Evolutionary conservation across 164 flowering plant species (phyloP).

Genomic region (Berberis vulgaris): DNA sequence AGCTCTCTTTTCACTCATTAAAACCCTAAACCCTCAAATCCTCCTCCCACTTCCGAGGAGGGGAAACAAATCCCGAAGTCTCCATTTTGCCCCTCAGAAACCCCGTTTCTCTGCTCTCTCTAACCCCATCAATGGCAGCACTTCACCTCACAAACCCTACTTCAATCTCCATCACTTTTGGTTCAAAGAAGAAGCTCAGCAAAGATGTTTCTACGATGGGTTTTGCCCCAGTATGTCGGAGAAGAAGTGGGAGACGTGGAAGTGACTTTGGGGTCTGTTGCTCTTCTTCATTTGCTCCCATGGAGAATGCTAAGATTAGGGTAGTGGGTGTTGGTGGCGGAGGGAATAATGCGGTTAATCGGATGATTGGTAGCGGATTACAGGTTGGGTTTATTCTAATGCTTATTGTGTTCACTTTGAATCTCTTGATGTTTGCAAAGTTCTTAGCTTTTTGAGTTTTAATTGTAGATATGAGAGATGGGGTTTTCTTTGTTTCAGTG

Average conservation of each 20-base stretch:
- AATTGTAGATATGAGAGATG: constrained; percentile 1
- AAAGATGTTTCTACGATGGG: constrained; percentile 1
- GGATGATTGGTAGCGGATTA: constrained; percentile 92
- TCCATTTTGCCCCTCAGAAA: constrained; percentile 4
- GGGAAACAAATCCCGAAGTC: not conserved
- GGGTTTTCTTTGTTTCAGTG: not conserved
- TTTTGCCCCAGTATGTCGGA: constrained; percentile 3
- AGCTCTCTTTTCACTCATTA: not conserved
- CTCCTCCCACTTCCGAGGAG: too few relatives aligned
- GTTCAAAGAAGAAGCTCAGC: constrained; percentile 8
- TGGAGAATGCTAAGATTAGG: constrained; percentile 85
- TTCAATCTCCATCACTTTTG: constrained; percentile 23
- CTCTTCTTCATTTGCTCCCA: constrained; percentile 37
- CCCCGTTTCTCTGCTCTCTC: not conserved
- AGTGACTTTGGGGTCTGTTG: constrained; percentile 6
- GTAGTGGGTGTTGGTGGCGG: constrained; percentile 99
- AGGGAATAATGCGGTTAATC: constrained; percentile 95
- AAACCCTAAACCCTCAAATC: constrained; percentile 4
- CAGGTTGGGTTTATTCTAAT: constrained; percentile 31
- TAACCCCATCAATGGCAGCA: constrained; percentile 25
- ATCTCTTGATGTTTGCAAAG: not conserved
- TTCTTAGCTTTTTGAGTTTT: not conserved
- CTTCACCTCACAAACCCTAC: constrained; percentile 32
- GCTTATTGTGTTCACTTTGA: not conserved
- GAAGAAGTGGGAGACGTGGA: constrained; percentile 7